Percentiles rank a stretch among this genome's conserved stretches.
Conservation (phyloP, 257 asterid species). For the Ligustrum vulgare region DNA sequence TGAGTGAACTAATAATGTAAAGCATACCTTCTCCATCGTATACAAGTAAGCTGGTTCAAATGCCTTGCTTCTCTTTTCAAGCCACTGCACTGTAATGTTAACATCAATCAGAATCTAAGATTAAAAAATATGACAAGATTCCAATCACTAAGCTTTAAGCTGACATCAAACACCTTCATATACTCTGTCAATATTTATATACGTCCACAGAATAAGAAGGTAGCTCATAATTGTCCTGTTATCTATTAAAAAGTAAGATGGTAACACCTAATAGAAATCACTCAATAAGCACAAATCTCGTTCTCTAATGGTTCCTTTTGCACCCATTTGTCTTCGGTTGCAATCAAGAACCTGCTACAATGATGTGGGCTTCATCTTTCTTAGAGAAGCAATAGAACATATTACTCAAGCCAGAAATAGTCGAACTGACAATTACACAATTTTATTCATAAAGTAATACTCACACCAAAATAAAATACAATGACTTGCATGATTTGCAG, state of each 20-base stretch:
- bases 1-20: conserved; percentile 11
- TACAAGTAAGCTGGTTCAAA: conserved; percentile 86
- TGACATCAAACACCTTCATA: not conserved
- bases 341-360: conserved; percentile 6
- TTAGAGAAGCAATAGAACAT: not conserved
- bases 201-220: not conserved
- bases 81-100: conserved; percentile 79
- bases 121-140: conserved; percentile 15
- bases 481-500: not conserved
- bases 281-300: conserved; percentile 6
- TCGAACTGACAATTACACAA: not conserved
- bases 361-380: not conserved
- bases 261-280: not conserved
- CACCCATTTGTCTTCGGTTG: conserved; percentile 7
- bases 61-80: conserved; percentile 85
- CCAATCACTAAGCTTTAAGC: conserved; percentile 13
- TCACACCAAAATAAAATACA: conserved; percentile 1
- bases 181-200: not conserved
- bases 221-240: not conserved
- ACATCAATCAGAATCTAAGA: conserved; percentile 40
- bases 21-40: conserved; percentile 82
- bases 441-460: conserved; percentile 8
- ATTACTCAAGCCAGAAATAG: not conserved
- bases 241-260: not conserved
- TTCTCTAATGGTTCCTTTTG: conserved; percentile 2